phyloP scores from a whole-genome alignment of 1,284 basidiomycete species.

The Takashimella tepidaria region DNA sequence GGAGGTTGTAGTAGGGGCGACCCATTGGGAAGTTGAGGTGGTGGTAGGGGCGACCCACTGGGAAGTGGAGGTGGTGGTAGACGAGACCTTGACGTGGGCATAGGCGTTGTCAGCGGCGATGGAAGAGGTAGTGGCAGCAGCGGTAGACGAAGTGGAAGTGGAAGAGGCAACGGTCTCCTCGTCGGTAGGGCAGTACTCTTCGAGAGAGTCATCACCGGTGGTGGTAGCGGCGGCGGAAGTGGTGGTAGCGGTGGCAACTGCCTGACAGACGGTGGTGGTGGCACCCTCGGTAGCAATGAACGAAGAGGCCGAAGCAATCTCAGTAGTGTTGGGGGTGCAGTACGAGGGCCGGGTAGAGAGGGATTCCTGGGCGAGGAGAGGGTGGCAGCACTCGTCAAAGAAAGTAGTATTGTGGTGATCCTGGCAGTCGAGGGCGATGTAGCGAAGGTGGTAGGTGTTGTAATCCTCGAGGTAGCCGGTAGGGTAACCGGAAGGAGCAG shows the following conservation, averaged over 20 bases:
- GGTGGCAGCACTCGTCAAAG: slow-evolving; percentile 64
- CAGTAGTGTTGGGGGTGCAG: slow-evolving; percentile 51
- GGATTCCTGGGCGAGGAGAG: slow-evolving; percentile 52
- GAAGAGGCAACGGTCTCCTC: slow-evolving; percentile 11
- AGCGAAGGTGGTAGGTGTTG: slow-evolving; percentile 60
- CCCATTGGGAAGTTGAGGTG: slow-evolving; percentile 10
- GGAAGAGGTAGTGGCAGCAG: slow-evolving; percentile 8
- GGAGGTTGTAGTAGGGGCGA: slow-evolving; percentile 6
- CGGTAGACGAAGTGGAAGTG: slow-evolving; percentile 16
- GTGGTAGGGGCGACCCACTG: slow-evolving; percentile 16
- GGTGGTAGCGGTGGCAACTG: slow-evolving; percentile 25
- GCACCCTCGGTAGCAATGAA: slow-evolving; percentile 11
- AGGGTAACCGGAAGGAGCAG: slow-evolving; percentile 32
- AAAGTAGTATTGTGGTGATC: slow-evolving; percentile 56
- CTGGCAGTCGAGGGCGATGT: slow-evolving; percentile 54
- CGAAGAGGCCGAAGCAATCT: slow-evolving; percentile 24
- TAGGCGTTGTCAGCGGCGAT: slow-evolving; percentile 11
- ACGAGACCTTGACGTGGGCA: slow-evolving; percentile 9
- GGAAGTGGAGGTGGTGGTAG: slow-evolving; percentile 13
- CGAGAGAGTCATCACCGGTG: slow-evolving; percentile 12
- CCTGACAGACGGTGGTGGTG: slow-evolving; percentile 14
- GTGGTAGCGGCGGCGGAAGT: slow-evolving; percentile 25
- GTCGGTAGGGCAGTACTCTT: slow-evolving; percentile 3
- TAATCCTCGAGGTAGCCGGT: slow-evolving; percentile 54
- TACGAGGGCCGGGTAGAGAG: slow-evolving; percentile 53